phyloP scores from a whole-genome alignment of 164 flowering plant species.

The Nymphaea thermarum region DNA sequence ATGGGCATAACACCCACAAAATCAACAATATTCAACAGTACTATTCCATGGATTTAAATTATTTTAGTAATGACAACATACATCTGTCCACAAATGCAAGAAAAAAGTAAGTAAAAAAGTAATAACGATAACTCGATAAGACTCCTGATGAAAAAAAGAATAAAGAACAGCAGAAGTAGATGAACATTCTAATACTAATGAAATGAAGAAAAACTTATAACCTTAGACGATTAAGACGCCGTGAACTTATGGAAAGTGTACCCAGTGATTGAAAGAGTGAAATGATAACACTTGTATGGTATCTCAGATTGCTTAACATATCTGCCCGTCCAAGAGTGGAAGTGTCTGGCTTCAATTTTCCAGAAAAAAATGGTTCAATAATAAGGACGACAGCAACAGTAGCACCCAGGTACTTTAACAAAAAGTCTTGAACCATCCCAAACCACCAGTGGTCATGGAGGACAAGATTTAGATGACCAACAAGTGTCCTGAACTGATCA shows the following conservation, averaged over 20 bases:
- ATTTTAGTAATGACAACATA: too few species aligned
- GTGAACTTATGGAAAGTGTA: conserved; percentile 87
- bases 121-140: too few species aligned
- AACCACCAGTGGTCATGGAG: conserved; percentile 99
- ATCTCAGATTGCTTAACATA: conserved; percentile 97
- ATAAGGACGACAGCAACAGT: conserved; percentile 92
- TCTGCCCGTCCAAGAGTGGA: conserved; percentile 96
- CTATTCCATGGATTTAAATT: too few species aligned
- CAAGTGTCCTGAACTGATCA: conserved; percentile 64
- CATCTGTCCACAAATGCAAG: too few species aligned
- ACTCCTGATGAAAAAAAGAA: neutral
- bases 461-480: conserved; percentile 65
- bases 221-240: conserved; percentile 93
- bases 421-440: conserved; percentile 99
- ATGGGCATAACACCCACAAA: too few species aligned
- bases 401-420: conserved; percentile 96
- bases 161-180: neutral
- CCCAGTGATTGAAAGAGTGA: conserved; percentile 92
- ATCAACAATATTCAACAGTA: too few species aligned
- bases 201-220: conserved; percentile 11
- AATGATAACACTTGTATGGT: conserved; percentile 95
- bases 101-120: too few species aligned
- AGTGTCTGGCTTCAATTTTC: conserved; percentile 70
- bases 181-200: neutral
- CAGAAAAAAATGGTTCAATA: conserved; percentile 97